Conservation (phyloP, 768 basidiomycete species). For the Calvatia gigantea region DNA sequence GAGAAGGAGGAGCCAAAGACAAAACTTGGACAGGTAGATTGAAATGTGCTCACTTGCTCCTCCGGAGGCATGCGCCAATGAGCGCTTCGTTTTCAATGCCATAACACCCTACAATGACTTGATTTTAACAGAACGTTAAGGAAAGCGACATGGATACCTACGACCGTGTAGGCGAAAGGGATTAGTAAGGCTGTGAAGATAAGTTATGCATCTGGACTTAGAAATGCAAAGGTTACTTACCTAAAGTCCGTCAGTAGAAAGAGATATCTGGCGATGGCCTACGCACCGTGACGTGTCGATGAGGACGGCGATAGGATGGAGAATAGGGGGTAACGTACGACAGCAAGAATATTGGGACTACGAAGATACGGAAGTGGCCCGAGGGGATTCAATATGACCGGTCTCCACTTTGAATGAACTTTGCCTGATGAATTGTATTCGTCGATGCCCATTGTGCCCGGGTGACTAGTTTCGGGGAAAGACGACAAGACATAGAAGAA, state of each 20-base stretch:
- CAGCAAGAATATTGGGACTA: constrained; percentile 50
- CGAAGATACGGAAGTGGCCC: constrained; percentile 40
- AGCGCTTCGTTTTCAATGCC: constrained; percentile 52
- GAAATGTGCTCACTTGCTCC: constrained; percentile 45
- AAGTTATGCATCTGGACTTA: background rate
- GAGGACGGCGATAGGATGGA: constrained; percentile 8
- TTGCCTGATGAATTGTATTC: constrained; percentile 33
- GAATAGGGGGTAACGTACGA: constrained; percentile 35
- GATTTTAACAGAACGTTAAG: constrained; percentile 16
- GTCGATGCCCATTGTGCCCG: constrained; percentile 52
- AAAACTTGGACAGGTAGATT: background rate
- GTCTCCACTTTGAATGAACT: constrained; percentile 17
- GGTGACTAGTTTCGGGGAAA: constrained; percentile 68
- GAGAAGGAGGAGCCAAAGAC: constrained; percentile 37
- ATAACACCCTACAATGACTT: constrained; percentile 49
- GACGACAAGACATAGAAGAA: constrained; percentile 38
- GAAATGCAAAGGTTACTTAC: constrained; percentile 15
- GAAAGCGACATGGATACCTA: constrained; percentile 26
- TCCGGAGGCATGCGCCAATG: constrained; percentile 58
- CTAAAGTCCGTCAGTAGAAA: constrained; percentile 25
- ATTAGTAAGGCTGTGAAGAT: constrained; percentile 40
- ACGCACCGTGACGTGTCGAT: background rate
- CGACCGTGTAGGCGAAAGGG: constrained; percentile 67
- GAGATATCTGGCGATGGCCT: constrained; percentile 19
- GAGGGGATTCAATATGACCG: constrained; percentile 55